phyloP scores from a whole-genome alignment of 768 basidiomycete species.

The Termitomyces sp. region DNA sequence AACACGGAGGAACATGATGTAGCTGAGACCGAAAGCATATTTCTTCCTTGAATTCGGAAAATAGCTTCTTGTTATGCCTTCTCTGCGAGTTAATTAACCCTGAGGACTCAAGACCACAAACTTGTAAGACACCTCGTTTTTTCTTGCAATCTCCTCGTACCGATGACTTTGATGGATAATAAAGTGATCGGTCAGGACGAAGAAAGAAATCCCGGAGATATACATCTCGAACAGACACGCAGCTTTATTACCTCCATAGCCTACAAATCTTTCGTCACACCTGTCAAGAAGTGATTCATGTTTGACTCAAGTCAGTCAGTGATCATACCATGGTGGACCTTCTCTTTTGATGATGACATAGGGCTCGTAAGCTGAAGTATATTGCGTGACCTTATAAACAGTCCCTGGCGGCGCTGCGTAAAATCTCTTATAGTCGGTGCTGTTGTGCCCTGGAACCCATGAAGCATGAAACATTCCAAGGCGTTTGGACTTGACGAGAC shows the following conservation, averaged over 20 bases:
- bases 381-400: constrained; percentile 69
- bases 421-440: constrained; percentile 71
- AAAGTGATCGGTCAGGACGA: constrained; percentile 83
- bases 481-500: constrained; percentile 47
- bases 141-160: constrained; percentile 72
- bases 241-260: constrained; percentile 91
- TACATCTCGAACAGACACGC: constrained; percentile 92
- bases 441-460: constrained; percentile 78
- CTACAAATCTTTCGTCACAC: constrained; percentile 90
- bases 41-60: constrained; percentile 76
- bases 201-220: constrained; percentile 77
- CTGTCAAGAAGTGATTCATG: constrained; percentile 28
- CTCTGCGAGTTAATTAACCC: constrained; percentile 35
- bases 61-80: constrained; percentile 69
- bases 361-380: constrained; percentile 85
- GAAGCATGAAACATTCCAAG: constrained; percentile 74
- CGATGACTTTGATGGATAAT: constrained; percentile 82
- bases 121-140: constrained; percentile 47
- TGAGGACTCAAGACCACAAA: background rate
- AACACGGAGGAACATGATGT: background rate
- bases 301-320: constrained; percentile 1
- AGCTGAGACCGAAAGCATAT: constrained; percentile 50
- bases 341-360: constrained; percentile 80
- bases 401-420: constrained; percentile 55
- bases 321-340: constrained; percentile 61